phyloP scores from a whole-genome alignment of 2,329 filamentous ascomycete genomes.

The Ascochyta rabiei region DNA sequence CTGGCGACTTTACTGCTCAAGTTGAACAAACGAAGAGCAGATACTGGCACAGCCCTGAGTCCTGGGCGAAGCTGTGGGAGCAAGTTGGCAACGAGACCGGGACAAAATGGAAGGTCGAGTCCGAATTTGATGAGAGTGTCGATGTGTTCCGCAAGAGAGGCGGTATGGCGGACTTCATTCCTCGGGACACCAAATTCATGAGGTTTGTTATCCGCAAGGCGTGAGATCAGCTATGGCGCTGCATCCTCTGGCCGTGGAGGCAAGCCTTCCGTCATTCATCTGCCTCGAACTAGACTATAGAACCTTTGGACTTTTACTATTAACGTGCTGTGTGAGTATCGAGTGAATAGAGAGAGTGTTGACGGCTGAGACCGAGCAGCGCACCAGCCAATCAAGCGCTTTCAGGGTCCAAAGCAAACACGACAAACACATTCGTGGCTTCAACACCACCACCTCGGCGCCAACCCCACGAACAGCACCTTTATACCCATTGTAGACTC shows the following conservation, averaged over 20 bases:
- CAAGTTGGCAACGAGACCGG: conserved; percentile 48
- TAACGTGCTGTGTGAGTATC: neutral
- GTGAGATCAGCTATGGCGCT: neutral
- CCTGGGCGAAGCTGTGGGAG: conserved; percentile 48
- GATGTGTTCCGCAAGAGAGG: conserved; percentile 27
- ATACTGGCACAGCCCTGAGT: conserved; percentile 48
- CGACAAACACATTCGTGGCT: conserved; percentile 43
- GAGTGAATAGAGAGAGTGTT: neutral
- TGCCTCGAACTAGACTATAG: neutral
- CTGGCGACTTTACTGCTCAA: conserved; percentile 32
- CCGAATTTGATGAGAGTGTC: conserved; percentile 28
- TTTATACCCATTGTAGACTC: conserved; percentile 5
- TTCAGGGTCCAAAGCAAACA: conserved; percentile 34
- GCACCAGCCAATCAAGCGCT: conserved; percentile 29
- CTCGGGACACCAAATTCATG: conserved; percentile 33
- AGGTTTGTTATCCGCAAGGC: conserved; percentile 31
- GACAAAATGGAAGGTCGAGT: conserved; percentile 45
- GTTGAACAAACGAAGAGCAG: conserved; percentile 25
- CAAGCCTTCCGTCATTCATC: neutral
- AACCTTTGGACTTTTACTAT: neutral
- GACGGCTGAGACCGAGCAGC: neutral
- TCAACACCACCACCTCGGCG: conserved; percentile 30
- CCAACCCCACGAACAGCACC: conserved; percentile 2
- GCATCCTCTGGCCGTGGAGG: neutral
- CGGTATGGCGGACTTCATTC: conserved; percentile 25